These are phyloP conservation scores for Rhodotorula sphaerocarpa DNA, from an alignment of 768 basidiomycete species.

Conservation along the genomic window DNA sequence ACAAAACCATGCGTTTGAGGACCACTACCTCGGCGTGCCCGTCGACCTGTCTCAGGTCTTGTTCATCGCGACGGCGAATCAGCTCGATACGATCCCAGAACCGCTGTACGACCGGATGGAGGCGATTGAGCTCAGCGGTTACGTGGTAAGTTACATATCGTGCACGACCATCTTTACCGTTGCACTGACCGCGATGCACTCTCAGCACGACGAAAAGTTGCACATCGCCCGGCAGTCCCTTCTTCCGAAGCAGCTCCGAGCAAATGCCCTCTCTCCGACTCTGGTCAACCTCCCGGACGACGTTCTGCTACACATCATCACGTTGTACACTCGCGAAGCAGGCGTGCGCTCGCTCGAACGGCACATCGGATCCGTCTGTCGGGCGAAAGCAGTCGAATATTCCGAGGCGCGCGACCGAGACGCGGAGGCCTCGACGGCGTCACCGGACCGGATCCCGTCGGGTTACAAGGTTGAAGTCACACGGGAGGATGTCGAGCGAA, in stretches of 20 bases:
- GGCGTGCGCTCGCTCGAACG: conserved; percentile 87
- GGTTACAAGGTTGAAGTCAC: conserved; percentile 59
- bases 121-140: conserved; percentile 65
- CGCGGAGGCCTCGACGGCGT: not conserved
- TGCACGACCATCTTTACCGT: conserved; percentile 47
- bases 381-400: conserved; percentile 87
- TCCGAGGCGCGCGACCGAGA: conserved; percentile 50
- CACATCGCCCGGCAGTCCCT: conserved; percentile 80
- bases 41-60: conserved; percentile 48
- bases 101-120: conserved; percentile 87
- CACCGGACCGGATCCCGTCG: conserved; percentile 6
- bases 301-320: conserved; percentile 58
- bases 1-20: conserved; percentile 49
- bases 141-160: conserved; percentile 20
- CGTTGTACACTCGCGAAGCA: conserved; percentile 68
- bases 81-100: conserved; percentile 76
- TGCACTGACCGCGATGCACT: conserved; percentile 38
- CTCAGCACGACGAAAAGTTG: conserved; percentile 67
- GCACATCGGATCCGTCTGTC: conserved; percentile 75
- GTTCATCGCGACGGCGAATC: conserved; percentile 88
- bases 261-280: conserved; percentile 61
- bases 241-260: conserved; percentile 73
- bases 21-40: conserved; percentile 77
- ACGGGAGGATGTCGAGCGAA: conserved; percentile 66
- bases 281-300: conserved; percentile 64